A percentile compares a stretch with the other conserved stretches of the same genome.
These are phyloP conservation scores for Plasmodium ovale DNA, from an alignment of 169 alveolate genomes.

Conservation along the genomic window DNA sequence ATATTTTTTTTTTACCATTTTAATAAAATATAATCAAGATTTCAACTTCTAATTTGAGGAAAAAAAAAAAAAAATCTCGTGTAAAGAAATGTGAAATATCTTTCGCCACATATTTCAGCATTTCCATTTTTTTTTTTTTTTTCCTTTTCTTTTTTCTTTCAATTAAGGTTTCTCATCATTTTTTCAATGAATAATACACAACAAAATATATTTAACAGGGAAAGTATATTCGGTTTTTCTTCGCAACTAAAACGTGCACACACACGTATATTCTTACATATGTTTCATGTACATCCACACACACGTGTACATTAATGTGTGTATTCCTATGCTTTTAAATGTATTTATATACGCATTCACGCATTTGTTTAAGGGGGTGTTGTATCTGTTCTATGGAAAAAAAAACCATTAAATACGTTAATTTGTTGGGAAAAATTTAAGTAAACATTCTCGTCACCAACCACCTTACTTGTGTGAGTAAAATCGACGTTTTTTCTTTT, in stretches of 20 bases:
- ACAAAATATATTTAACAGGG: too few relatives aligned
- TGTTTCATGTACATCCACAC: neutral
- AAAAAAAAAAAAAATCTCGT: conserved; percentile 15
- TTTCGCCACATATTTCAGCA: conserved; percentile 72
- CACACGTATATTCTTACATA: conserved; percentile 7
- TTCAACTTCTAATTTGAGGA: conserved; percentile 39
- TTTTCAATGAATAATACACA: conserved; percentile 61
- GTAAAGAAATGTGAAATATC: conserved; percentile 60
- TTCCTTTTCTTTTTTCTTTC: conserved; percentile 37
- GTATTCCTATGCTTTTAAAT: too few relatives aligned
- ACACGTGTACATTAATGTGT: neutral
- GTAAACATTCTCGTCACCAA: too few relatives aligned
- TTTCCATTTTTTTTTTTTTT: conserved; percentile 20
- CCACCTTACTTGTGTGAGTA: too few relatives aligned
- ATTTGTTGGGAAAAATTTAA: too few relatives aligned
- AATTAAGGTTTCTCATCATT: conserved; percentile 43
- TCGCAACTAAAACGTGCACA: neutral
- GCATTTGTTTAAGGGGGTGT: neutral
- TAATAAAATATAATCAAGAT: conserved; percentile 46
- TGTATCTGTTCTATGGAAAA: neutral
- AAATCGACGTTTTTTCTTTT: too few relatives aligned
- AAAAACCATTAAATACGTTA: too few relatives aligned
- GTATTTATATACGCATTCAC: neutral
- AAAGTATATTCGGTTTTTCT: too few relatives aligned
- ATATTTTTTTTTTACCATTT: conserved; percentile 35